These are phyloP conservation scores for Petunia secreta DNA, from an alignment of 257 asterid genomes.

Conservation along the genomic window DNA sequence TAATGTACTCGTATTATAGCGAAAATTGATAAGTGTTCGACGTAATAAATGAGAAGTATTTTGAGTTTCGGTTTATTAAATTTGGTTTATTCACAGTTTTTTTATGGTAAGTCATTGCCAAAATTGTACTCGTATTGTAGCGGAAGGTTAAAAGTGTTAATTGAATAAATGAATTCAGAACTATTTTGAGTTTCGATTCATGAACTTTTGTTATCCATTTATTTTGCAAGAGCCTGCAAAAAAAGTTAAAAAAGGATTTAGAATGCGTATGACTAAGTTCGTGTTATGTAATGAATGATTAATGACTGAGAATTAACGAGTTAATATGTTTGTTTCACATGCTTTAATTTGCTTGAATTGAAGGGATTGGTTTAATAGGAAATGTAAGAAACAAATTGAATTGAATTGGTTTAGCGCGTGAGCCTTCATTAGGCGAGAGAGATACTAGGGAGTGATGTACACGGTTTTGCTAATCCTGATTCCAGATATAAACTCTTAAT, in stretches of 20 bases:
- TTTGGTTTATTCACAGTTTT: no score
- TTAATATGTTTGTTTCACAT: not conserved
- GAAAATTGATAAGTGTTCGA: no score
- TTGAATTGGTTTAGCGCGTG: not conserved
- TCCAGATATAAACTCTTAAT: not conserved
- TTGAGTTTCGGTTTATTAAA: no score
- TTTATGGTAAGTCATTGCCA: not conserved
- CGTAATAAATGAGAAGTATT: no score
- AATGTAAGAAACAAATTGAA: not conserved
- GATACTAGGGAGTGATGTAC: not conserved
- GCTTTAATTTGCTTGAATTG: not conserved
- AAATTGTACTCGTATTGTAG: not conserved
- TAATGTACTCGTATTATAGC: no score
- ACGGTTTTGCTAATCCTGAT: not conserved
- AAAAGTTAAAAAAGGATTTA: not conserved
- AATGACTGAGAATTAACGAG: not conserved
- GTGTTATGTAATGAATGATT: not conserved
- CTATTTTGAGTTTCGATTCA: not conserved
- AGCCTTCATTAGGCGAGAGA: not conserved
- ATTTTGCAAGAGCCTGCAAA: not conserved
- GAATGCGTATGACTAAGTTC: not conserved
- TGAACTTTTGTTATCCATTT: not conserved
- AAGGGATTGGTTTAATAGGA: no score
- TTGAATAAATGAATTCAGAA: not conserved
- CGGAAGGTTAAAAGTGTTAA: not conserved